A percentile compares a stretch with the other conserved stretches of the same genome.
Conservation (phyloP, 208 protist genomes). For the Kentomonas sorsogonicus region DNA sequence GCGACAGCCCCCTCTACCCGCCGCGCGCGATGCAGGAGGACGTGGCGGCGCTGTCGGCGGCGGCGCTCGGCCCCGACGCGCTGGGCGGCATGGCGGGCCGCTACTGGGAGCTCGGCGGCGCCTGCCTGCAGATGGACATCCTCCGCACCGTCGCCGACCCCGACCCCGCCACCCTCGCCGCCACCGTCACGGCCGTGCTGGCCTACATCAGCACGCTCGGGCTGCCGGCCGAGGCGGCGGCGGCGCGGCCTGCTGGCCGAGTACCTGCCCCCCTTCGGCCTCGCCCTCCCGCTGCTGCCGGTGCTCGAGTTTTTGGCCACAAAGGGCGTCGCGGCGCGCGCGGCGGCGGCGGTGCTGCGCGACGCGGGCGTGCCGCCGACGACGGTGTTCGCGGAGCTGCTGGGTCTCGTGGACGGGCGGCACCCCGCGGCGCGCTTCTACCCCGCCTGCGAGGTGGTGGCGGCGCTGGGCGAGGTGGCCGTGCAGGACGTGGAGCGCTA, state of each 20-base stretch:
- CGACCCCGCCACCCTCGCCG: slow-evolving; percentile 30
- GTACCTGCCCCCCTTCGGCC: slow-evolving; percentile 56
- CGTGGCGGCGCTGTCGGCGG: slow-evolving; percentile 33
- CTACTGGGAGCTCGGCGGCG: slow-evolving; percentile 61
- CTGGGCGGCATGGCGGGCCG: slow-evolving; percentile 63
- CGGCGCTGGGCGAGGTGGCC: slow-evolving; percentile 31
- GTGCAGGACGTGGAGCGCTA: slow-evolving; percentile 26
- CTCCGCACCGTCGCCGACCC: slow-evolving; percentile 65
- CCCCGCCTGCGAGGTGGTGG: slow-evolving; percentile 25
- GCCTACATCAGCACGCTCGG: slow-evolving; percentile 51
- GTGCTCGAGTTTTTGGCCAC: slow-evolving; percentile 65
- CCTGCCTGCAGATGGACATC: slow-evolving; percentile 76
- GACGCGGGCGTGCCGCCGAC: slow-evolving; percentile 34
- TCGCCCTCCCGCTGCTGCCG: slow-evolving; percentile 51
- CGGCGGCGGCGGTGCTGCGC: slow-evolving; percentile 30
- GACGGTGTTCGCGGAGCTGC: slow-evolving; percentile 11
- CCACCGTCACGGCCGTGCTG: slow-evolving; percentile 40
- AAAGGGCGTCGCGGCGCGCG: slow-evolving; percentile 18
- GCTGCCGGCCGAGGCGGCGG: slow-evolving; percentile 37
- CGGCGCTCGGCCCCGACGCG: slow-evolving; percentile 42
- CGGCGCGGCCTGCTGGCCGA: slow-evolving; percentile 51
- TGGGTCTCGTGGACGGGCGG: not conserved
- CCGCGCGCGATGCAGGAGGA: slow-evolving; percentile 28
- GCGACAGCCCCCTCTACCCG: slow-evolving; percentile 19
- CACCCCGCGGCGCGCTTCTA: slow-evolving; percentile 33